Percentiles rank a stretch among this genome's conserved stretches.
Evolutionary conservation across 2,329 filamentous ascomycete species (phyloP).

Genomic region (Nigrospora osmanthi): DNA sequence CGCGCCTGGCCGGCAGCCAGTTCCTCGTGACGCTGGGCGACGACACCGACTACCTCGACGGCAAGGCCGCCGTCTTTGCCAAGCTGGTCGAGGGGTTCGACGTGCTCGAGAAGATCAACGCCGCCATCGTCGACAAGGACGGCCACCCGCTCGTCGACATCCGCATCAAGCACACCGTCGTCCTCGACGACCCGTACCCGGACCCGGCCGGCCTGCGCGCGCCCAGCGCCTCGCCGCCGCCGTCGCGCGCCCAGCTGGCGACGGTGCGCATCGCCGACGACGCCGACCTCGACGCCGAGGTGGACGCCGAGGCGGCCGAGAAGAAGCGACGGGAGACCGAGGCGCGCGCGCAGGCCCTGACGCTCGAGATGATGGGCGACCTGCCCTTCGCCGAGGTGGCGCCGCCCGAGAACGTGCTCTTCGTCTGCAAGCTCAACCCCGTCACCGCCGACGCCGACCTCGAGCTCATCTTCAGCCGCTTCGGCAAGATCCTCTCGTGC

Average conservation of each 20-base stretch:
- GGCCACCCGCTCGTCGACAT: conserved; percentile 91
- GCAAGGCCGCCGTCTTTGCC: conserved; percentile 90
- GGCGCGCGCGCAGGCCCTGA: conserved; percentile 87
- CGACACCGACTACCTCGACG: conserved; percentile 82
- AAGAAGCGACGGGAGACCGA: conserved; percentile 78
- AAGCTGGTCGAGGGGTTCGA: conserved; percentile 96
- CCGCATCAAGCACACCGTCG: conserved; percentile 82
- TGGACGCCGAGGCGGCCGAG: conserved; percentile 74
- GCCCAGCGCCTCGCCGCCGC: conserved; percentile 71
- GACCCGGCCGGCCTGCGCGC: conserved; percentile 72
- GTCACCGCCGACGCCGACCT: conserved; percentile 93
- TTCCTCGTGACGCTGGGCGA: conserved; percentile 91
- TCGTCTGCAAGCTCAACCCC: conserved; percentile 97
- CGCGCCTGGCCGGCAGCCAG: conserved; percentile 78
- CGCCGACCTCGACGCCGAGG: conserved; percentile 63
- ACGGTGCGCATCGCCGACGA: conserved; percentile 90
- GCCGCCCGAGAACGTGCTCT: conserved; percentile 92
- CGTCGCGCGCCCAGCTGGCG: conserved; percentile 76
- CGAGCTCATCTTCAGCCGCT: conserved; percentile 92
- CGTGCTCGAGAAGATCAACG: conserved; percentile 86
- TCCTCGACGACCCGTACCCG: conserved; percentile 86
- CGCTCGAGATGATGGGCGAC: conserved; percentile 95
- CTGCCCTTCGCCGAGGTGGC: conserved; percentile 96
- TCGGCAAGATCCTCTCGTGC: conserved; percentile 89
- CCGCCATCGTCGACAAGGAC: conserved; percentile 76